Evolutionary conservation across 2,329 filamentous ascomycete genomes (phyloP).

Genomic region (Penicillium sp.): DNA sequence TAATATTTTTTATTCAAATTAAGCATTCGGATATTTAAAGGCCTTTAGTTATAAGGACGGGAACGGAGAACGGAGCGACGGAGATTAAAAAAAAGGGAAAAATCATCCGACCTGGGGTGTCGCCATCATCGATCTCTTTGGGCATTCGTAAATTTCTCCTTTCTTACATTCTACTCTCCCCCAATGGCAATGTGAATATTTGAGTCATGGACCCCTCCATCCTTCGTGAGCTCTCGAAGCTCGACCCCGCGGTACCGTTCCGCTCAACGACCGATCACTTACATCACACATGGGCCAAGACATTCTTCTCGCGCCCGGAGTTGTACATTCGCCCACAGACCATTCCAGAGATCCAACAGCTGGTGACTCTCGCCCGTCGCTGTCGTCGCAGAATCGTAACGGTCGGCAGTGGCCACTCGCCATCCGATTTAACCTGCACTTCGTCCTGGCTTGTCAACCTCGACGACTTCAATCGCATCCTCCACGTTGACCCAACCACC

Average conservation of each 20-base stretch:
- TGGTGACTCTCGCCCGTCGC: slow-evolving; percentile 73
- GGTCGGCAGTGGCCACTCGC: slow-evolving; percentile 89
- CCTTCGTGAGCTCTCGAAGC: slow-evolving; percentile 54
- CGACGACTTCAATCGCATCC: slow-evolving; percentile 72
- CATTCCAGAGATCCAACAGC: slow-evolving; percentile 76
- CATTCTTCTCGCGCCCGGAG: slow-evolving; percentile 84
- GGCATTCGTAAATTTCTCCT: neutral
- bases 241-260: slow-evolving; percentile 68
- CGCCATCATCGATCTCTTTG: slow-evolving; percentile 12
- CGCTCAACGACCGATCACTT: slow-evolving; percentile 68
- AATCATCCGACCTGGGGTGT: slow-evolving; percentile 4
- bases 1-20: neutral
- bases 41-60: neutral
- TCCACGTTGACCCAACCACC: slow-evolving; percentile 65
- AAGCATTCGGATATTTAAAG: neutral
- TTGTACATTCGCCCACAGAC: slow-evolving; percentile 84
- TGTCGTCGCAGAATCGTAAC: slow-evolving; percentile 79
- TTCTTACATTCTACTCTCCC: neutral
- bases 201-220: slow-evolving; percentile 45
- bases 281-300: slow-evolving; percentile 93
- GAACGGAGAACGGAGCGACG: neutral
- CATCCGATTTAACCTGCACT: slow-evolving; percentile 86
- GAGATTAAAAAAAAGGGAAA: neutral
- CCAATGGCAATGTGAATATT: slow-evolving; percentile 2
- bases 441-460: slow-evolving; percentile 94